Evolutionary conservation across 208 protist species (phyloP).

Genomic region (Leishmania braziliensis): DNA sequence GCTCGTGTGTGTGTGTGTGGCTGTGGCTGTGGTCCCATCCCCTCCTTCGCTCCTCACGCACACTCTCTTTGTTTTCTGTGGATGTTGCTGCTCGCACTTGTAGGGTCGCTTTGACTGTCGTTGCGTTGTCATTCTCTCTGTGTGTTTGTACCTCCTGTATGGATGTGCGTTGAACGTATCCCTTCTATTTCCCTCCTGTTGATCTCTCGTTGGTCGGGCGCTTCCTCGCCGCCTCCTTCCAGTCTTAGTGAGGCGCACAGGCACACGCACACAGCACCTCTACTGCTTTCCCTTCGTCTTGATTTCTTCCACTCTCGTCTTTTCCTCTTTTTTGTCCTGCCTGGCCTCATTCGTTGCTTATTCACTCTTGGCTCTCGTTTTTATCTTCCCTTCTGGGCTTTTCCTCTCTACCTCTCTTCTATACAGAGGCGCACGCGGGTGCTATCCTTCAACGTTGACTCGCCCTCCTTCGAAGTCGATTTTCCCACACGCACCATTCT

Average conservation of each 20-base stretch:
- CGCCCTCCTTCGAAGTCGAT: not conserved
- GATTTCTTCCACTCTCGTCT: not conserved
- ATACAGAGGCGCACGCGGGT: not conserved
- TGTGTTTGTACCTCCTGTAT: not conserved
- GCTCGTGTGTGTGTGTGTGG: conserved; percentile 3
- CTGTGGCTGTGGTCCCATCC: not conserved
- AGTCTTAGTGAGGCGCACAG: not conserved
- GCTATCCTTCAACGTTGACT: not conserved
- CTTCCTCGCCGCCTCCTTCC: not conserved
- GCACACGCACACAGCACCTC: not conserved
- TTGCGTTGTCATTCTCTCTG: too few relatives aligned
- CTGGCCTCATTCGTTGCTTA: conserved; percentile 1
- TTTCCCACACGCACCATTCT: not conserved
- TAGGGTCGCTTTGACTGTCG: not conserved
- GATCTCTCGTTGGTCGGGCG: not conserved
- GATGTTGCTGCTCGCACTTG: not conserved
- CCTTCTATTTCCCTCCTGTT: conserved; percentile 5
- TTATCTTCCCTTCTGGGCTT: not conserved
- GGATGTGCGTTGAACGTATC: not conserved
- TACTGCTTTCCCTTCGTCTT: not conserved
- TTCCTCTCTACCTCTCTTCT: not conserved
- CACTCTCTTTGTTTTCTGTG: not conserved
- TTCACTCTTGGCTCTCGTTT: not conserved
- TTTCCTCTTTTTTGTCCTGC: not conserved
- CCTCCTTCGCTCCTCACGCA: not conserved